Base-by-base conservation (phyloP, 495 filamentous ascomycete genomes). In the Amniculicola lignicola region DNA sequence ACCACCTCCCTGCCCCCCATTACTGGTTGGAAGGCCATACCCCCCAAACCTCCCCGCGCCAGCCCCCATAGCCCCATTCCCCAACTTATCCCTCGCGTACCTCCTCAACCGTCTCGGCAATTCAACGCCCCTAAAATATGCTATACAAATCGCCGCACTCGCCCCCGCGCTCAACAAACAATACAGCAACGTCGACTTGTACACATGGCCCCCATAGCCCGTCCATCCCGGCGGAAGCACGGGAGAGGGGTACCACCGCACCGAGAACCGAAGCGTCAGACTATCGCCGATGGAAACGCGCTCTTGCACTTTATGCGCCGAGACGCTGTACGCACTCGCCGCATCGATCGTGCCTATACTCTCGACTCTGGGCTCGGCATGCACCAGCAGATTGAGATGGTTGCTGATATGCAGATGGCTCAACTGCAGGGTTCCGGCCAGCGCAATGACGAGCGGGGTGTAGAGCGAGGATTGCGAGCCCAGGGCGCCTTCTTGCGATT, bases 331-430 rank as follows among this genome's bases (percentile, higher is more conserved):
- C 6, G 91, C 93, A 3, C 87, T 85, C 16, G 85, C 90, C 21
- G 88, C 82, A 56, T 86, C 90, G 35, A 98, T 80, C 4, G 88
- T 82, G 31, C 89, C 90, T 14, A 78, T 79, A 62, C 70, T 48
- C 54, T 72, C 15, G 42, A 65, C 12, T 63, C 67, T 49, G 37
- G 75, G 72, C 15, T 81, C 82, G 54, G 84, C 89, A 67, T 95
- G 90, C 59, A 93, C 74, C 18, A 95, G 73, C 59, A 95, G 81
- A 69, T 96, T 96, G 69, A 98, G 78, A 56, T 85, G 80, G 7
- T 90, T 90, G 68, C 83, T 84, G 65, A 98, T 84, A 74, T 98
- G 93, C 57, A 98, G 76, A 67, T 98, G 93, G 64, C 82, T 87
- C 25, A 84, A 77, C 67, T 98, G 92, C 16, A 97, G 77, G 0